Conservation (phyloP, 768 basidiomycete genomes). For the Suillus decipiens region DNA sequence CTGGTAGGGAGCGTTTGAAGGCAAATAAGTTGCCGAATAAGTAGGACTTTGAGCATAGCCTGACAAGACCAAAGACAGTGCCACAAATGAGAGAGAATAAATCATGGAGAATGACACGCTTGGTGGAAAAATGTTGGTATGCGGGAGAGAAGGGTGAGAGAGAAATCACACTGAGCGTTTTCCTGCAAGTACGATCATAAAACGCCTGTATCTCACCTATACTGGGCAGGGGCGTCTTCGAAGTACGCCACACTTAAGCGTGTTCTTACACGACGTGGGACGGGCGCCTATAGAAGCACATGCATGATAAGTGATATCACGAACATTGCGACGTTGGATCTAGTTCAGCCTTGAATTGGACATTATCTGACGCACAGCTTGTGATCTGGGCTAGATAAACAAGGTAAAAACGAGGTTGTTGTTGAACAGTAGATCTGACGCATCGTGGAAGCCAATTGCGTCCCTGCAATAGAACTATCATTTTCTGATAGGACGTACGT, state of each 20-base stretch:
- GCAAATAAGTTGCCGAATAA: slow-evolving; percentile 51
- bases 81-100: slow-evolving; percentile 20
- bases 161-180: slow-evolving; percentile 4
- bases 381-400: neutral
- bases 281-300: neutral
- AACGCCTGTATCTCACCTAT: slow-evolving; percentile 13
- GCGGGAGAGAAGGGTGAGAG: slow-evolving; percentile 14
- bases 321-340: neutral
- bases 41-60: slow-evolving; percentile 17
- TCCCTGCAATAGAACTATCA: no score
- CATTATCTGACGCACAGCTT: no score
- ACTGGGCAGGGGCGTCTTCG: slow-evolving; percentile 15
- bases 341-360: neutral
- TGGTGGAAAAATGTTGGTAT: slow-evolving; percentile 11
- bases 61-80: slow-evolving; percentile 22
- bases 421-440: neutral
- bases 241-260: neutral
- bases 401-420: neutral
- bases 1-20: slow-evolving; percentile 46
- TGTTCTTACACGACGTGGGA: slow-evolving; percentile 2
- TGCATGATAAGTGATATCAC: neutral
- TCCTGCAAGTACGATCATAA: slow-evolving; percentile 20
- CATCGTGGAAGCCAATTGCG: neutral
- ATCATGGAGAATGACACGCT: slow-evolving; percentile 23
- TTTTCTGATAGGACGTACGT: no score